These are phyloP conservation scores for Lumnitzera racemosa DNA, from an alignment of 345 rosid genomes.

Conservation along the genomic window DNA sequence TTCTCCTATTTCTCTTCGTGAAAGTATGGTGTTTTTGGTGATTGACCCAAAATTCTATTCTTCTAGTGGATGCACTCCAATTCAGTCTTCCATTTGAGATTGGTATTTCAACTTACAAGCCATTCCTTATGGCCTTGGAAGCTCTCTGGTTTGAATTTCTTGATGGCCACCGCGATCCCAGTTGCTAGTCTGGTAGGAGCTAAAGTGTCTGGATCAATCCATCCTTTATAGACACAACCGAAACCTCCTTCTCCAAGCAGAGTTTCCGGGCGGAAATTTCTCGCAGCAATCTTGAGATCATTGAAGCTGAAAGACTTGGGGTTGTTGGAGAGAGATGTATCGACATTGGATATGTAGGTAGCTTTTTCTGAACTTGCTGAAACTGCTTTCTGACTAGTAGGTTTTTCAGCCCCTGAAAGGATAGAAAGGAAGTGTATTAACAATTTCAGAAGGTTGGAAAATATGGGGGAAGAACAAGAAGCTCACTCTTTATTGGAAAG, in stretches of 20 bases:
- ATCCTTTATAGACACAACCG: slow-evolving; percentile 63
- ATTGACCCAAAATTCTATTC: no score
- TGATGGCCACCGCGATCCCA: slow-evolving; percentile 52
- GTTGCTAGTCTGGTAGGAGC: slow-evolving; percentile 53
- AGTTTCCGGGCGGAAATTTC: slow-evolving; percentile 44
- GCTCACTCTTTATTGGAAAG: no score
- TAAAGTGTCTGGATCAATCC: slow-evolving; percentile 46
- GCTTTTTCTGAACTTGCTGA: slow-evolving; percentile 18
- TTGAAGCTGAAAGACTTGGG: slow-evolving; percentile 46
- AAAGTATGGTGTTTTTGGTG: no score
- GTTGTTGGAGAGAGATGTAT: slow-evolving; percentile 20
- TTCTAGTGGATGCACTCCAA: no score
- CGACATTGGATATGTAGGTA: slow-evolving; percentile 11
- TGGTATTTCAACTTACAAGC: slow-evolving; percentile 42
- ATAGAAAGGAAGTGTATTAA: no score
- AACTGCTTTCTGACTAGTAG: slow-evolving; percentile 1
- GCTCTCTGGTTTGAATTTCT: slow-evolving; percentile 56
- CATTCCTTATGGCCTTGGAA: slow-evolving; percentile 74
- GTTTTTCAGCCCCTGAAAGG: no score
- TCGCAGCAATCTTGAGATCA: slow-evolving; percentile 53
- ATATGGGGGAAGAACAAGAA: no score
- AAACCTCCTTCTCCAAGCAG: slow-evolving; percentile 66
- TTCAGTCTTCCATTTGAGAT: no score
- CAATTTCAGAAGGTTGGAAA: no score
- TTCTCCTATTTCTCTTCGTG: no score